These are phyloP conservation scores for Emmonsia crescens DNA, from an alignment of 2,329 filamentous ascomycete genomes.

Conservation along the genomic window DNA sequence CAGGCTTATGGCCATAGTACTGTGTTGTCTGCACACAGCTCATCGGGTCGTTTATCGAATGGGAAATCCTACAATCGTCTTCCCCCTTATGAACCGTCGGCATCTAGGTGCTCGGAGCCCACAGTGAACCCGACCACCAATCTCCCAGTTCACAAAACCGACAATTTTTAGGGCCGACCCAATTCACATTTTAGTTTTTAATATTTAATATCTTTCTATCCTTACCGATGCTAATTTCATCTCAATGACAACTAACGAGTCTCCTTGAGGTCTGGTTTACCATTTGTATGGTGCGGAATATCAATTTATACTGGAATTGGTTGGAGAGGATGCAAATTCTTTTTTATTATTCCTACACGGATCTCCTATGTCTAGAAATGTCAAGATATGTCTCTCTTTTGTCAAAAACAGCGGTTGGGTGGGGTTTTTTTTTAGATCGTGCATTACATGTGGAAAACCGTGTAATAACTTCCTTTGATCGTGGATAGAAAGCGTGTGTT, in stretches of 20 bases:
- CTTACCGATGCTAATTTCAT: not conserved
- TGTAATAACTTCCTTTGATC: not conserved
- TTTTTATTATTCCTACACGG: not conserved
- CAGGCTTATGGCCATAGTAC: not conserved
- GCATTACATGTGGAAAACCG: not conserved
- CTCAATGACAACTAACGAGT: not conserved
- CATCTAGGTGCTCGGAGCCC: not conserved
- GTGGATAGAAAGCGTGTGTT: not conserved
- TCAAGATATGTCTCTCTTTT: not conserved
- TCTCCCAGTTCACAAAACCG: not conserved
- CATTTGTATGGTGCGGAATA: not conserved
- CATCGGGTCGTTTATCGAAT: not conserved
- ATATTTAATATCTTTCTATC: too few species aligned
- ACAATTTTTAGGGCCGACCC: not conserved
- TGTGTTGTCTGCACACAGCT: not conserved
- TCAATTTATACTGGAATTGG: not conserved
- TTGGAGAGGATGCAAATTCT: not conserved
- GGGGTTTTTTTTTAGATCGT: not conserved
- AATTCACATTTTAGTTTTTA: not conserved
- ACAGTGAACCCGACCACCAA: not conserved
- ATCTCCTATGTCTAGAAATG: not conserved
- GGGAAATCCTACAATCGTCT: not conserved
- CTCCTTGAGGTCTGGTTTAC: not conserved
- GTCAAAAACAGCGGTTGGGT: not conserved
- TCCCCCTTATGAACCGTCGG: not conserved